Evolutionary conservation across 1,284 basidiomycete genomes (phyloP).

Genomic region (Coniferiporia sulphurascens): DNA sequence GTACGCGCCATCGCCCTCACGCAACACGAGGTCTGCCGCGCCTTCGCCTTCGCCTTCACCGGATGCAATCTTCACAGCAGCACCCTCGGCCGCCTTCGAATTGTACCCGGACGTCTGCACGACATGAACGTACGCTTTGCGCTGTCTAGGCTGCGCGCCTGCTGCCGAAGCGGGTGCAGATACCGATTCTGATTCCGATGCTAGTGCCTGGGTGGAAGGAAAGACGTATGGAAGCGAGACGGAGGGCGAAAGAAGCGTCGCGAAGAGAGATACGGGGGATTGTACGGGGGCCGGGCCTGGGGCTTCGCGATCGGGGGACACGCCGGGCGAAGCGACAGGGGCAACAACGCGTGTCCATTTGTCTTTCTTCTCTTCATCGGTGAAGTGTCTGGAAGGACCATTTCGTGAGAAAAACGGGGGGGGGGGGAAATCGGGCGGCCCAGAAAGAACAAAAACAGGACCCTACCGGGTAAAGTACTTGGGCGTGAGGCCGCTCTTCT

Average conservation of each 20-base stretch:
- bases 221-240: conserved; percentile 50
- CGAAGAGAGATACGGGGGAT: conserved; percentile 54
- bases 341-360: conserved; percentile 68
- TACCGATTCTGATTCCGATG: background rate
- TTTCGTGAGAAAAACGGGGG: no score
- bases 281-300: conserved; percentile 73
- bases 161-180: no score
- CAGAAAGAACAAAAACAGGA: no score
- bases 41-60: conserved; percentile 18
- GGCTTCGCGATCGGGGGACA: conserved; percentile 57
- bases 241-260: conserved; percentile 58
- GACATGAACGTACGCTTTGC: conserved; percentile 65
- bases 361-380: conserved; percentile 77
- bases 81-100: conserved; percentile 42
- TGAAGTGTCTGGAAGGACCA: conserved; percentile 55
- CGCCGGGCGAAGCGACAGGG: conserved; percentile 52
- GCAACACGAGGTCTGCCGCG: conserved; percentile 37
- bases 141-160: conserved; percentile 25
- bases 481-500: conserved; percentile 51
- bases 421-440: no score
- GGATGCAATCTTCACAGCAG: conserved; percentile 37
- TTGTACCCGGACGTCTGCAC: conserved; percentile 79
- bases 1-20: conserved; percentile 75
- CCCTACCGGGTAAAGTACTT: conserved; percentile 77
- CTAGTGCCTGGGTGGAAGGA: conserved; percentile 13